Evolutionary conservation across 805 yeast genomes (phyloP).

Genomic region (Schwanniomyces polymorphus): DNA sequence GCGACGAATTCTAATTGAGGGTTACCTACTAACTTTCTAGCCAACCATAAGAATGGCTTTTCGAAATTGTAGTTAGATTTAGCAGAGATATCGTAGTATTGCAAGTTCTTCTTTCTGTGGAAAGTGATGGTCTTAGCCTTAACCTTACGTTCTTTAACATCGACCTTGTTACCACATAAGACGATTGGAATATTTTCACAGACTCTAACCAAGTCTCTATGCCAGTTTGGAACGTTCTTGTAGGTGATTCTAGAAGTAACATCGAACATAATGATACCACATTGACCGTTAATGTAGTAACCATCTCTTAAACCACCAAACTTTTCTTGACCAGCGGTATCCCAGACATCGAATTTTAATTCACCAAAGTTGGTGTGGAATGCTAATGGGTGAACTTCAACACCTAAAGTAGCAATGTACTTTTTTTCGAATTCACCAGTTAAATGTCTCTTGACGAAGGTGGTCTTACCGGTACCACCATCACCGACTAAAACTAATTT

Average conservation of each 20-base stretch:
- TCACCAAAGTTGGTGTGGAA: constrained; percentile 99
- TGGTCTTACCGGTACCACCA: constrained; percentile 99
- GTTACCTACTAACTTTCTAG: constrained; percentile 98
- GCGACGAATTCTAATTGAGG: constrained; percentile 98
- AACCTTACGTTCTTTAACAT: constrained; percentile 99
- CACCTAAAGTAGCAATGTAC: constrained; percentile 99
- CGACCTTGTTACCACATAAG: constrained; percentile 98
- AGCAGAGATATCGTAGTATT: constrained; percentile 99
- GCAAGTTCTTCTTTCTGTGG: constrained; percentile 99
- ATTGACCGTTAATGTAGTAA: constrained; percentile 98
- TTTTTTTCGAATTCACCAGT: constrained; percentile 99
- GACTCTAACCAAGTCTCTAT: constrained; percentile 98
- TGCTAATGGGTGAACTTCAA: constrained; percentile 97
- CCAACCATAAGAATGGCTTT: constrained; percentile 99
- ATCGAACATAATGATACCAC: constrained; percentile 99
- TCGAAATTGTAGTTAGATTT: constrained; percentile 99
- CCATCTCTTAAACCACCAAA: constrained; percentile 99
- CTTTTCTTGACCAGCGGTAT: constrained; percentile 99
- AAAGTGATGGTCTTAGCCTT: constrained; percentile 99
- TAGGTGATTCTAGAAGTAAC: constrained; percentile 99
- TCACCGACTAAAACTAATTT: constrained; percentile 99
- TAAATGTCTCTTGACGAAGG: constrained; percentile 98
- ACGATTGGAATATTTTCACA: constrained; percentile 99
- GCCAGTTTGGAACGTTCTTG: constrained; percentile 99
- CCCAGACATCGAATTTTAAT: constrained; percentile 99